A percentile compares a stretch with the other conserved stretches of the same genome.
phyloP scores from a whole-genome alignment of 176 grass and related monocot species.

The Eragrostis nindensis region DNA sequence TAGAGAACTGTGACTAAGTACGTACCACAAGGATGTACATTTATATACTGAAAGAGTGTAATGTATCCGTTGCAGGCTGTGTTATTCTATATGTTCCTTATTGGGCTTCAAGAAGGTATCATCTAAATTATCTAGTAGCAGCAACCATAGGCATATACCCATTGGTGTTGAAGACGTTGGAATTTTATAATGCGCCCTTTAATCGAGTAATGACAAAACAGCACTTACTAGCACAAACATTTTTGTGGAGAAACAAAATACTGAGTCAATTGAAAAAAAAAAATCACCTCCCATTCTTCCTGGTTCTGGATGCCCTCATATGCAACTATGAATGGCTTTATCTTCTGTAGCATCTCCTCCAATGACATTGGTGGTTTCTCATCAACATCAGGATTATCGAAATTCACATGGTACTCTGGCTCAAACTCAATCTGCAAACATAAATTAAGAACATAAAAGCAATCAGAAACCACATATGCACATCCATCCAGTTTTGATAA shows the following conservation, averaged over 20 bases:
- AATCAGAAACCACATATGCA: slow-evolving; percentile 12
- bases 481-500: slow-evolving; percentile 3
- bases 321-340: slow-evolving; percentile 83
- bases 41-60: slow-evolving; percentile 15
- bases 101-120: too few species aligned
- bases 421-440: slow-evolving; percentile 82
- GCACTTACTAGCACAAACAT: too few species aligned
- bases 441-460: slow-evolving; percentile 25
- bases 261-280: slow-evolving; percentile 18
- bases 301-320: slow-evolving; percentile 80
- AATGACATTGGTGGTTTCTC: slow-evolving; percentile 91
- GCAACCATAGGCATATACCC: too few species aligned
- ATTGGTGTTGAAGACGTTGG: too few species aligned
- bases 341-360: slow-evolving; percentile 67
- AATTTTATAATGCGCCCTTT: too few species aligned
- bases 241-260: too few species aligned
- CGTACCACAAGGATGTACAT: neutral
- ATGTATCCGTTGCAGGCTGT: neutral
- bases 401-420: slow-evolving; percentile 71
- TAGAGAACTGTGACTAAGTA: neutral
- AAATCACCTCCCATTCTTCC: slow-evolving; percentile 95
- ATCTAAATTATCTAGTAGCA: too few species aligned
- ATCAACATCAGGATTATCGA: slow-evolving; percentile 75
- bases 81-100: slow-evolving; percentile 4
- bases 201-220: too few species aligned